Evolutionary conservation across 345 rosid genomes (phyloP).

Genomic region (Carallia pectinifolia): DNA sequence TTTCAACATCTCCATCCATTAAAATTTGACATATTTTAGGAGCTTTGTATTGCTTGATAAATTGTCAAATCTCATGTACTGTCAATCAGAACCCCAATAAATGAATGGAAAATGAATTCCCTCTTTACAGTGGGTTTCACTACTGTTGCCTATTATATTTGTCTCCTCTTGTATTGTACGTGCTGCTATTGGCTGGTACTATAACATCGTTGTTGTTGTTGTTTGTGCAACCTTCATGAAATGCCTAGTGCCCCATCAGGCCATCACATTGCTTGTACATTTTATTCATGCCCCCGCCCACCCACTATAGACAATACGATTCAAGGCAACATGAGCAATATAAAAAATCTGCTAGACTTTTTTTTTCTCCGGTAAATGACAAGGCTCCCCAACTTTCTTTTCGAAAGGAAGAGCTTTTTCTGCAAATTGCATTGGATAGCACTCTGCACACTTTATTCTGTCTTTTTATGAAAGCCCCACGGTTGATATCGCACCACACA

Average conservation of each 20-base stretch:
- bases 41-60: background rate
- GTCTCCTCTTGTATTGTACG: slow-evolving; percentile 21
- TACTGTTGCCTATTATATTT: slow-evolving; percentile 8
- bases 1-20: slow-evolving; percentile 1
- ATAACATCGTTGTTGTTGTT: slow-evolving; percentile 14
- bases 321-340: slow-evolving; percentile 33
- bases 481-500: background rate
- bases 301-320: slow-evolving; percentile 22
- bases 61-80: background rate
- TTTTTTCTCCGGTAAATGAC: background rate
- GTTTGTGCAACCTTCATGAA: slow-evolving; percentile 2
- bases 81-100: background rate
- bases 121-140: background rate
- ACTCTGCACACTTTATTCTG: background rate
- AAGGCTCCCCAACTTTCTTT: background rate
- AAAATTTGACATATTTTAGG: background rate
- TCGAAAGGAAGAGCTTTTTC: background rate
- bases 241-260: slow-evolving; percentile 19
- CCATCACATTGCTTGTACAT: slow-evolving; percentile 30
- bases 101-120: slow-evolving; percentile 1
- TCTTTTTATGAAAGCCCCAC: background rate
- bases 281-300: slow-evolving; percentile 38
- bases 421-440: slow-evolving; percentile 2
- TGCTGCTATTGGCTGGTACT: slow-evolving; percentile 22
- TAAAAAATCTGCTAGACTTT: background rate